Evolutionary conservation across 2,329 filamentous ascomycete species (phyloP), one percentile per base, ranked within the genome.

Genomic region (Phialophora macrospora): DNA sequence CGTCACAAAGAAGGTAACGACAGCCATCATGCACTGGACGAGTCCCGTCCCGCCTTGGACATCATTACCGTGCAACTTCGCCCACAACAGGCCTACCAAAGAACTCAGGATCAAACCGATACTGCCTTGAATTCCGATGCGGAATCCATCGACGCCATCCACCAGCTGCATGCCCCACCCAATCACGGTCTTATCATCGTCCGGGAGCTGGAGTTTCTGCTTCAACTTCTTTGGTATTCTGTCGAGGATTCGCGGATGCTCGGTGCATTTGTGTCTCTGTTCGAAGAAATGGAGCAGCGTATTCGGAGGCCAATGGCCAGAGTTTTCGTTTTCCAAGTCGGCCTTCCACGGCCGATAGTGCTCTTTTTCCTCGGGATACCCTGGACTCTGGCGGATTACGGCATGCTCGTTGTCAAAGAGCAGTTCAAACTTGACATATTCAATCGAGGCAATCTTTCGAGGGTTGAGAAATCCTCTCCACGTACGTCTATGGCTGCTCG

Each of bases 371-470:
- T 22, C n/a, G 24, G 55, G 55, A 44, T 38, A 44, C 6, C 38
- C 55, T 9, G 55, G 55, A 11, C 9, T 38, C 26, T 58, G 32
- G 30, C 55, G 55, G 34, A 58, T 58, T 12, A 41, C 55, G n/a
- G 41, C 55, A 38, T 58, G 55, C 38, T 58, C 34, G 20, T 58
- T 58, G 55, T 58, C 55, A 34, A 58, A 58, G 34, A 58, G 55
- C 28, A 58, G 22, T 34, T 58, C 55, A 26, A 58, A 58, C 24
- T 58, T 58, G 55, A 58, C 55, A 44, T 58, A 58, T 12, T 20
- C 34, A n/a, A 58, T 58, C n/a, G 55, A 32, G n/a, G 38, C 24
- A 22, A 58, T 38, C 34, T 58, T 58, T 9, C 32, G 55, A 20
- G 55, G 55, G n/a, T 26, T 58, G 14, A 58, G 38, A 20, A 34